Evolutionary conservation across 192 early-diverging fungal genomes (phyloP).

Genomic region (Coemansia sp.): DNA sequence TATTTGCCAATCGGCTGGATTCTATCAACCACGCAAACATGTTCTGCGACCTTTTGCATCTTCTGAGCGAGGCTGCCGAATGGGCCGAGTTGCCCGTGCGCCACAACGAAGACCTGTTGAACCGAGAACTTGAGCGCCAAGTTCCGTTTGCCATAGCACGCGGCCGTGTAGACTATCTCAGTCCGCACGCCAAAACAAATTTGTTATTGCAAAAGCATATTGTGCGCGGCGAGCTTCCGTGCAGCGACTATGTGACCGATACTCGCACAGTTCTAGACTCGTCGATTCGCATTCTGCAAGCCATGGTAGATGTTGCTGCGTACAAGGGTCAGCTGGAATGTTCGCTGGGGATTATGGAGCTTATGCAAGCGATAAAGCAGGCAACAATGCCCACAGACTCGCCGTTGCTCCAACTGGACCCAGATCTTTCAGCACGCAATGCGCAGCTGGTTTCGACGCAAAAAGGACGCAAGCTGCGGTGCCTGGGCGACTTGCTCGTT

Average conservation of each 20-base stretch:
- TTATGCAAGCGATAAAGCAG: slow-evolving; percentile 93
- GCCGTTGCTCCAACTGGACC: slow-evolving; percentile 61
- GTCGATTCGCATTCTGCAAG: slow-evolving; percentile 86
- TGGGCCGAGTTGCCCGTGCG: slow-evolving; percentile 91
- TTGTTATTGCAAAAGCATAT: slow-evolving; percentile 88
- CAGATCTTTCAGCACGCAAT: slow-evolving; percentile 50
- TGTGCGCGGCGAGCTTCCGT: slow-evolving; percentile 74
- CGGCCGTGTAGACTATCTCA: slow-evolving; percentile 62
- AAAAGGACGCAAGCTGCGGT: slow-evolving; percentile 9
- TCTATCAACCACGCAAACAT: slow-evolving; percentile 43
- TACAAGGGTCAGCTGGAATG: slow-evolving; percentile 64
- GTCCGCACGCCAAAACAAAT: slow-evolving; percentile 88
- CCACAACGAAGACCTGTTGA: slow-evolving; percentile 92
- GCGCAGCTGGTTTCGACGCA: slow-evolving; percentile 1
- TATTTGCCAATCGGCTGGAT: slow-evolving; percentile 62
- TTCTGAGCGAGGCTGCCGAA: slow-evolving; percentile 81
- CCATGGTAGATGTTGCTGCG: slow-evolving; percentile 90
- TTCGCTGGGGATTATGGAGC: slow-evolving; percentile 71
- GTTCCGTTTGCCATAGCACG: slow-evolving; percentile 66
- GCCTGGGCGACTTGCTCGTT: slow-evolving; percentile 32
- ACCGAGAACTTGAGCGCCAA: slow-evolving; percentile 74
- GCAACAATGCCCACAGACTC: slow-evolving; percentile 80
- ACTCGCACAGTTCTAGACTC: slow-evolving; percentile 88
- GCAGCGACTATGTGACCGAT: slow-evolving; percentile 90
- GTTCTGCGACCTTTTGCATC: slow-evolving; percentile 66